phyloP scores from a whole-genome alignment of 2,329 filamentous ascomycete genomes.

The Alternaria burnsii region DNA sequence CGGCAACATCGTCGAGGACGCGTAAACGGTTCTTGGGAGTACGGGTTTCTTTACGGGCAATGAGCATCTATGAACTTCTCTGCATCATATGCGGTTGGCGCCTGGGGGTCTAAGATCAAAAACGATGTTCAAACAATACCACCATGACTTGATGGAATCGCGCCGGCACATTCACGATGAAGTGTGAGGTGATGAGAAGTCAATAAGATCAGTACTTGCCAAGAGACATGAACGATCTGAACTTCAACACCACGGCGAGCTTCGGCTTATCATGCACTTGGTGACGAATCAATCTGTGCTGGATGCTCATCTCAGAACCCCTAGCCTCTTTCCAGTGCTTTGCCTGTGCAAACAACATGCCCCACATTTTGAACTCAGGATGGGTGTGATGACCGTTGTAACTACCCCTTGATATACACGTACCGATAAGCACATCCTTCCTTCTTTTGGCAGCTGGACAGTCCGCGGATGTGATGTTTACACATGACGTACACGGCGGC shows the following conservation, averaged over 20 bases:
- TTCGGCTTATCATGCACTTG: not conserved
- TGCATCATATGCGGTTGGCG: conserved; percentile 52
- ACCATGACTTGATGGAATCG: conserved; percentile 39
- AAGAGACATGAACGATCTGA: conserved; percentile 8
- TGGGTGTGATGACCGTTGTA: not conserved
- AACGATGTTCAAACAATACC: conserved; percentile 51
- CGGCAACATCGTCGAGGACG: conserved; percentile 85
- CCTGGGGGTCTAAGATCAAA: conserved; percentile 51
- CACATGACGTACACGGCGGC: conserved; percentile 28
- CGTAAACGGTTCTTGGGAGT: conserved; percentile 44
- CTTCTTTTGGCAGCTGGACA: not conserved
- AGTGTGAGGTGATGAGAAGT: conserved; percentile 16
- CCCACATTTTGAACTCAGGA: not conserved
- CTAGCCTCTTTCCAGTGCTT: not conserved
- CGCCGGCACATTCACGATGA: conserved; percentile 13
- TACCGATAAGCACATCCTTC: not conserved
- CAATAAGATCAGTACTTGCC: conserved; percentile 14
- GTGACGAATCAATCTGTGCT: conserved; percentile 1
- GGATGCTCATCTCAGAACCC: not conserved
- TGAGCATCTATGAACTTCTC: conserved; percentile 52
- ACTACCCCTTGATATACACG: not conserved
- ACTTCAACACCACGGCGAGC: conserved; percentile 10
- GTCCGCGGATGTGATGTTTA: conserved; percentile 12
- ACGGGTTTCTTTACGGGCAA: conserved; percentile 53
- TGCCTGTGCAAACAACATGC: not conserved